phyloP scores from a whole-genome alignment of 805 yeast genomes.

The Wickerhamiella sorbophila region DNA sequence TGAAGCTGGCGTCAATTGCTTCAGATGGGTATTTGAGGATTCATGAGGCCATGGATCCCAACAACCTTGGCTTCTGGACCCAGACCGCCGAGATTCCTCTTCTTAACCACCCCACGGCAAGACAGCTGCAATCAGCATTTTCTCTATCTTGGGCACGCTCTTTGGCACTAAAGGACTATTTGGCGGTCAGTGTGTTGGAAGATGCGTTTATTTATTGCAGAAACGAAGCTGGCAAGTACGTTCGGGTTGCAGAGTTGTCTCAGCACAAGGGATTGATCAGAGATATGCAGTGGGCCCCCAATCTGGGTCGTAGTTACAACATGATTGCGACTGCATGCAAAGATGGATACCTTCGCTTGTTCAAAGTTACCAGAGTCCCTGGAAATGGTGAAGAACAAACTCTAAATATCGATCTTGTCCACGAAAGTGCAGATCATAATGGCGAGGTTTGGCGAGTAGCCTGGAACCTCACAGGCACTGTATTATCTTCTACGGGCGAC shows the following conservation, averaged over 20 bases:
- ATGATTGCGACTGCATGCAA: conserved; percentile 90
- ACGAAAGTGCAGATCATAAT: conserved; percentile 60
- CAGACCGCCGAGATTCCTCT: conserved; percentile 50
- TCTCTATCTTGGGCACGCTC: conserved; percentile 86
- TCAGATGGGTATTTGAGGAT: conserved; percentile 75
- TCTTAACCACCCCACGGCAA: conserved; percentile 56
- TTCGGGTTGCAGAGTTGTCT: conserved; percentile 44
- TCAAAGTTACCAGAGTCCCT: conserved; percentile 34
- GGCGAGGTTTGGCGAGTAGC: conserved; percentile 93
- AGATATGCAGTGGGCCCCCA: conserved; percentile 91
- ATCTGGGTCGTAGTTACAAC: conserved; percentile 82
- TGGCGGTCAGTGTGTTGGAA: conserved; percentile 74
- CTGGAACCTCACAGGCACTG: conserved; percentile 91
- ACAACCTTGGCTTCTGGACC: conserved; percentile 75
- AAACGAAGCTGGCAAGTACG: conserved; percentile 33
- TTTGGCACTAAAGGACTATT: conserved; percentile 62
- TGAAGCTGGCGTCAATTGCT: conserved; percentile 75
- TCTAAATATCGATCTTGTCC: conserved; percentile 42
- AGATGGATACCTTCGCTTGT: conserved; percentile 83
- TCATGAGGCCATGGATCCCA: conserved; percentile 80
- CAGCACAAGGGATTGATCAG: conserved; percentile 81
- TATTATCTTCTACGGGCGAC: conserved; percentile 86
- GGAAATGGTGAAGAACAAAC: no score
- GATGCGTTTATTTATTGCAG: conserved; percentile 61
- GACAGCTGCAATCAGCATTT: conserved; percentile 72